Evolutionary conservation across 2,329 filamentous ascomycete species (phyloP).

Genomic region (Colletotrichum costaricense): DNA sequence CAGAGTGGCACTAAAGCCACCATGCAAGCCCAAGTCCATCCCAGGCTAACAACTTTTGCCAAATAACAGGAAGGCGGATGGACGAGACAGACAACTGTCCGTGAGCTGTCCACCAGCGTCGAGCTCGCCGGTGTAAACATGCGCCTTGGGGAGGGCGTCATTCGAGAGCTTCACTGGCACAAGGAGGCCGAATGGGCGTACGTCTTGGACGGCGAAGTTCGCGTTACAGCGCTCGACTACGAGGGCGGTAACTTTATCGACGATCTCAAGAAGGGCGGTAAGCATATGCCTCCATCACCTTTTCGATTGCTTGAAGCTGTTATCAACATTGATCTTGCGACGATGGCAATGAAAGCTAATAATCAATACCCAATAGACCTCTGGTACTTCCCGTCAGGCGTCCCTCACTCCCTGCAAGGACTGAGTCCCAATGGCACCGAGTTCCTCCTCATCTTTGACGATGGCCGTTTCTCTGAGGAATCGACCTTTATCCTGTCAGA

Average conservation of each 20-base stretch:
- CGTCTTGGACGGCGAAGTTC: constrained; percentile 76
- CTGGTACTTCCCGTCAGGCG: constrained; percentile 84
- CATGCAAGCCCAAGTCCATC: fast-evolving
- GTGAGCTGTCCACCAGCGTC: constrained; percentile 72
- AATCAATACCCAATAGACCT: constrained; percentile 59
- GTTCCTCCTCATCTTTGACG: constrained; percentile 59
- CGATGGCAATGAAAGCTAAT: neutral
- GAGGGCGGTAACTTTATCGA: constrained; percentile 83
- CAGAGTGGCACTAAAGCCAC: neutral
- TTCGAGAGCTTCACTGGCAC: constrained; percentile 85
- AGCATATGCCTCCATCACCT: neutral
- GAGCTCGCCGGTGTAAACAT: constrained; percentile 84
- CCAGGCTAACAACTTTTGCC: neutral
- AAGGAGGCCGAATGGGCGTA: constrained; percentile 85
- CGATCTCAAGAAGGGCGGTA: constrained; percentile 74
- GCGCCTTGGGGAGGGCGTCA: constrained; percentile 78
- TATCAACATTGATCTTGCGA: neutral
- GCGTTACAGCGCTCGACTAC: constrained; percentile 79
- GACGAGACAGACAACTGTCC: constrained; percentile 78
- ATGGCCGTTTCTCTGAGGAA: constrained; percentile 65
- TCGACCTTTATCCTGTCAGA: constrained; percentile 81
- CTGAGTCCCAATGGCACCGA: constrained; percentile 42
- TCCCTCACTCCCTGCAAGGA: constrained; percentile 77
- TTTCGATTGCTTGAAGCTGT: neutral
- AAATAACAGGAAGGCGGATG: constrained; percentile 74